Evolutionary conservation across 176 grass and related monocot genomes (phyloP).

Genomic region (Oryza glumipatula): DNA sequence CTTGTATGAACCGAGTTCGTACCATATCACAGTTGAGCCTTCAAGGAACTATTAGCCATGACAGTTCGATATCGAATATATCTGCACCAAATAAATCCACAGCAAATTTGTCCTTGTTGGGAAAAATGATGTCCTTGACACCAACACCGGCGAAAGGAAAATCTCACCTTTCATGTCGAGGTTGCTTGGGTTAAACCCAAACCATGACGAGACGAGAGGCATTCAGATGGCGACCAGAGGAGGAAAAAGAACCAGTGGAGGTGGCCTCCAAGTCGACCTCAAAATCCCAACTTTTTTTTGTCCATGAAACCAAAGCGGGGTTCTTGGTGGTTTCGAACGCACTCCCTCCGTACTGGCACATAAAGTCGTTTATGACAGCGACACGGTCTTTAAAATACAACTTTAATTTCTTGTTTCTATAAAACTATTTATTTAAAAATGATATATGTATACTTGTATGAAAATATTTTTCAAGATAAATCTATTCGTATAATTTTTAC

Average conservation of each 20-base stretch:
- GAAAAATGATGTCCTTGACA: conserved; percentile 21
- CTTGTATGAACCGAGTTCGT: conserved; percentile 1
- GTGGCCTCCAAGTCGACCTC: conserved; percentile 44
- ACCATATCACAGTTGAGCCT: background rate
- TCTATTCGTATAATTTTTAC: too few species aligned
- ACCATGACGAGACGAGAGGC: conserved; percentile 34
- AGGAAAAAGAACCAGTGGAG: conserved; percentile 12
- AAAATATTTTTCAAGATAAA: too few species aligned
- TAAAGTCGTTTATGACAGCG: too few species aligned
- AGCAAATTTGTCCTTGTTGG: background rate
- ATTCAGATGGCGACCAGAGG: conserved; percentile 26
- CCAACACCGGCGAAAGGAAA: conserved; percentile 29
- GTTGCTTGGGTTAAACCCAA: conserved; percentile 49
- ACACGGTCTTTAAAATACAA: too few species aligned
- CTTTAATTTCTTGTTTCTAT: too few species aligned
- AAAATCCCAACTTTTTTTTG: conserved; percentile 14
- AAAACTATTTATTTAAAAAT: too few species aligned
- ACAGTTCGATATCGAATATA: background rate
- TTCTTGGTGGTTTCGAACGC: conserved; percentile 26
- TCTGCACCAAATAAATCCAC: background rate
- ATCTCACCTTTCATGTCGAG: conserved; percentile 22
- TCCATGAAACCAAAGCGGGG: background rate
- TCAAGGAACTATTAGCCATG: background rate
- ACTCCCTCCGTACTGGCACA: too few species aligned
- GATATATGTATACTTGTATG: too few species aligned